phyloP scores from a whole-genome alignment of 768 basidiomycete species.

The Clavaria fumosa region DNA sequence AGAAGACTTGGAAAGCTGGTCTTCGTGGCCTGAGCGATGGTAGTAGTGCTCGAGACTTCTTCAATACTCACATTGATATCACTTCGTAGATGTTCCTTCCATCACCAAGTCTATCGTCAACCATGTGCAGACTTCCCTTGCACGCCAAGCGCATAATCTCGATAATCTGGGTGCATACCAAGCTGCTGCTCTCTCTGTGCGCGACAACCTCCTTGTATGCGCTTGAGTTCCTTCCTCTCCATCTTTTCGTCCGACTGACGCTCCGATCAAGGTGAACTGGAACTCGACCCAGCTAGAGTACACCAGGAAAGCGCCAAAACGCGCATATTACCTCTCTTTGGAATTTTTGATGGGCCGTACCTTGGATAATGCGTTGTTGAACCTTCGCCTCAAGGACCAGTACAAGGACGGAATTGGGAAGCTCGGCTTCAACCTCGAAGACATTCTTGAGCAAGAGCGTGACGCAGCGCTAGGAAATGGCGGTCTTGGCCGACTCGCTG shows the following conservation, averaged over 20 bases:
- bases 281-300: constrained; percentile 66
- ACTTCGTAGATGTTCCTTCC: constrained; percentile 32
- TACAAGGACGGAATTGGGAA: constrained; percentile 51
- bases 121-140: constrained; percentile 80
- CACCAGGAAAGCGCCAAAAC: constrained; percentile 72
- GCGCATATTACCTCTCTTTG: constrained; percentile 90
- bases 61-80: not conserved
- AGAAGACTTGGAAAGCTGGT: constrained; percentile 53
- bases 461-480: constrained; percentile 95
- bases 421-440: constrained; percentile 86
- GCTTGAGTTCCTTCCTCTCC: not conserved
- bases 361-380: constrained; percentile 67
- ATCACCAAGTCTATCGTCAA: constrained; percentile 66
- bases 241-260: constrained; percentile 6
- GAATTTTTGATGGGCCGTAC: constrained; percentile 85
- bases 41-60: too few relatives aligned
- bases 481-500: constrained; percentile 88
- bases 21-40: constrained; percentile 44
- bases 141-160: constrained; percentile 82
- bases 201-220: constrained; percentile 74
- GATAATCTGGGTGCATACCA: constrained; percentile 51
- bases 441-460: constrained; percentile 74
- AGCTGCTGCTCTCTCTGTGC: constrained; percentile 73
- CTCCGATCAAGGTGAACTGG: constrained; percentile 55
- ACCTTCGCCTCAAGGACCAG: constrained; percentile 68